Percentiles rank a stretch among this genome's conserved stretches.
Evolutionary conservation across 139 green algal genomes (phyloP).

Genomic region (Chlamydomonas incerta): DNA sequence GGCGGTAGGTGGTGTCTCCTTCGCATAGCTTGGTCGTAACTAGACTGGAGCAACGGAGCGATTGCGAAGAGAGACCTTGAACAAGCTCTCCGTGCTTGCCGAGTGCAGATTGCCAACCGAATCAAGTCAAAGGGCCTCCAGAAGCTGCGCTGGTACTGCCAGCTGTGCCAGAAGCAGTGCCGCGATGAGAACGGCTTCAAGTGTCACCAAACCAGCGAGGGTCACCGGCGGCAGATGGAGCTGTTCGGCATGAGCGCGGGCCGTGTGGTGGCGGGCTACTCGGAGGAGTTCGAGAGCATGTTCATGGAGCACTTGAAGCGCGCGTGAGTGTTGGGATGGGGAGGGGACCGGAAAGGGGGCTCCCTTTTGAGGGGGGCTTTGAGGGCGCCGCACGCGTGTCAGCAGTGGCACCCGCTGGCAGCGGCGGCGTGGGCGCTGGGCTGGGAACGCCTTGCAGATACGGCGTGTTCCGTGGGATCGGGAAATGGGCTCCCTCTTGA

Average conservation of each 20-base stretch:
- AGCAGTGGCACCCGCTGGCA: too few species aligned
- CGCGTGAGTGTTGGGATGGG: slow-evolving; percentile 53
- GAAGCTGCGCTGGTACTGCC: slow-evolving; percentile 96
- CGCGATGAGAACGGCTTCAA: slow-evolving; percentile 99
- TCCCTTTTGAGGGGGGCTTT: too few species aligned
- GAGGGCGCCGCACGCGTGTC: too few species aligned
- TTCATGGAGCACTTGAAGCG: slow-evolving; percentile 94
- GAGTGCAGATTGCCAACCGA: slow-evolving; percentile 89
- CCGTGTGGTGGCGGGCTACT: slow-evolving; percentile 86
- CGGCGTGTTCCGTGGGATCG: too few species aligned
- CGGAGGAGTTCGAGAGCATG: slow-evolving; percentile 86
- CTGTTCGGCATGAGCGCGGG: slow-evolving; percentile 90
- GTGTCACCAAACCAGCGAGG: slow-evolving; percentile 89
- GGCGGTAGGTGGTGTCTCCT: slow-evolving; percentile 57
- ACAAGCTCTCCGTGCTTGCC: neutral
- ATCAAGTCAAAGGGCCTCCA: slow-evolving; percentile 97
- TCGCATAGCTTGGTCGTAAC: too few species aligned
- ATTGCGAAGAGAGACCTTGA: too few species aligned
- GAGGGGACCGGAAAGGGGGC: neutral
- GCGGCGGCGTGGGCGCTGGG: too few species aligned
- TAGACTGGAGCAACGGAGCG: too few species aligned
- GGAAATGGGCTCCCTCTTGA: too few species aligned
- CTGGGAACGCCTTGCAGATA: too few species aligned
- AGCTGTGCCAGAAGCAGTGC: slow-evolving; percentile 99
- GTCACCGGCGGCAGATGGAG: slow-evolving; percentile 86